These are phyloP conservation scores for Huntiella moniliformis DNA, from an alignment of 2,329 filamentous ascomycete species.

Conservation along the genomic window DNA sequence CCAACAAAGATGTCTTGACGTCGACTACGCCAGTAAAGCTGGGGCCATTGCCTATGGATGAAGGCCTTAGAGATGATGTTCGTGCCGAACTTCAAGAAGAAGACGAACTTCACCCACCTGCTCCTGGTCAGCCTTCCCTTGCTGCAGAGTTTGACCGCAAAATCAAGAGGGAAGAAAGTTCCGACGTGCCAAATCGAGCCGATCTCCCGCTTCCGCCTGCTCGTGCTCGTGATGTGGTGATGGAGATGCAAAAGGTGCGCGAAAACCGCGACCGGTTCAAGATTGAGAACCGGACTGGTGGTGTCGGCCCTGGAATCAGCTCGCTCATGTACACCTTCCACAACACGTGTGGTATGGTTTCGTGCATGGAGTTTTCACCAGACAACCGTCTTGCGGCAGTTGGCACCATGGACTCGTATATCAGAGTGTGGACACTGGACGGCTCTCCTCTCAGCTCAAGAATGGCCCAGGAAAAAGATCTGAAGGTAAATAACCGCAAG, in stretches of 20 bases:
- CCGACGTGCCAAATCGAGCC: slow-evolving; percentile 59
- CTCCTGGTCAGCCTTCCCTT: slow-evolving; percentile 50
- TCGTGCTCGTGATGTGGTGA: slow-evolving; percentile 70
- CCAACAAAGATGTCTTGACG: slow-evolving; percentile 40
- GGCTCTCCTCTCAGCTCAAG: slow-evolving; percentile 61
- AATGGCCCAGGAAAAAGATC: slow-evolving; percentile 36
- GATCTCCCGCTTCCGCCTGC: slow-evolving; percentile 78
- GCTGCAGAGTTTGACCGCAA: slow-evolving; percentile 76
- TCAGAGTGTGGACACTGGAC: slow-evolving; percentile 82
- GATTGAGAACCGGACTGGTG: slow-evolving; percentile 68
- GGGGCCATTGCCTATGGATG: slow-evolving; percentile 67
- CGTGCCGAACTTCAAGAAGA: slow-evolving; percentile 73
- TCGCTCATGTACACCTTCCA: slow-evolving; percentile 98
- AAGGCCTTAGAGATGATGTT: slow-evolving; percentile 66
- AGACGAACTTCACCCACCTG: slow-evolving; percentile 58
- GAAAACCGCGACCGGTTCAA: slow-evolving; percentile 85
- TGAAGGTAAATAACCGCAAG: slow-evolving; percentile 45
- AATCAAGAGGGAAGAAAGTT: slow-evolving; percentile 75
- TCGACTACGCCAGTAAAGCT: slow-evolving; percentile 46
- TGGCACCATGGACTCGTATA: slow-evolving; percentile 86
- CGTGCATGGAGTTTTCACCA: slow-evolving; percentile 89
- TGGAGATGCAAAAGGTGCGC: slow-evolving; percentile 85
- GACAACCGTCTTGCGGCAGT: slow-evolving; percentile 74
- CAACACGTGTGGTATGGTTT: slow-evolving; percentile 83
- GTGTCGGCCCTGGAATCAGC: slow-evolving; percentile 64